Evolutionary conservation across 352 stramenopile species (phyloP).

Genomic region (Lagenidium giganteum): DNA sequence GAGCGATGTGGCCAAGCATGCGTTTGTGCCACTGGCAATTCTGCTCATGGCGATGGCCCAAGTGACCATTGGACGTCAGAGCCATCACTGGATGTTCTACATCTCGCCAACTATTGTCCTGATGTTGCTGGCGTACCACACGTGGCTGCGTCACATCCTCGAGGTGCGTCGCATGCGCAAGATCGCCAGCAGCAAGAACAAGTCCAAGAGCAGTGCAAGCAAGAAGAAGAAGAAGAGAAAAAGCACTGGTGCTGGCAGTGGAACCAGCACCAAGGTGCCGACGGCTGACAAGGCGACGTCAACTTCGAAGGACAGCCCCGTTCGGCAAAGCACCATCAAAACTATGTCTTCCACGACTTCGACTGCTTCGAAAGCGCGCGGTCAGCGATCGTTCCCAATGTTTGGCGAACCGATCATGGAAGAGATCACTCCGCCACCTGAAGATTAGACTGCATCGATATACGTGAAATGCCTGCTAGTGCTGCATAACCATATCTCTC

Average conservation of each 20-base stretch:
- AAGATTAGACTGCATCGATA: too few relatives aligned
- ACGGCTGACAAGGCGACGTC: not conserved
- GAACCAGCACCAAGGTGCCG: constrained; percentile 3
- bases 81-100: constrained; percentile 53
- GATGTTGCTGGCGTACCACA: constrained; percentile 44
- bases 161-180: constrained; percentile 54
- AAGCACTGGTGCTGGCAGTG: constrained; percentile 16
- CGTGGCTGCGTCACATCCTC: constrained; percentile 40
- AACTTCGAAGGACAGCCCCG: constrained; percentile 17
- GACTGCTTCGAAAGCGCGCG: too few relatives aligned
- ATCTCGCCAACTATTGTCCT: constrained; percentile 34
- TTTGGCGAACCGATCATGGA: too few relatives aligned
- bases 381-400: too few relatives aligned
- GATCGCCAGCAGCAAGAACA: constrained; percentile 41
- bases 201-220: constrained; percentile 6
- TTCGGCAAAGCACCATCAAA: too few relatives aligned
- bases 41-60: constrained; percentile 41
- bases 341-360: too few relatives aligned
- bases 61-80: constrained; percentile 33
- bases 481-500: too few relatives aligned
- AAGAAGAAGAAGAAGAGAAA: constrained; percentile 57
- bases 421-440: too few relatives aligned
- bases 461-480: too few relatives aligned
- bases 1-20: constrained; percentile 50
- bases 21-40: constrained; percentile 40